These are phyloP conservation scores for Pseudogymnoascus destructans DNA, from an alignment of 2,329 filamentous ascomycete species.

Conservation along the genomic window DNA sequence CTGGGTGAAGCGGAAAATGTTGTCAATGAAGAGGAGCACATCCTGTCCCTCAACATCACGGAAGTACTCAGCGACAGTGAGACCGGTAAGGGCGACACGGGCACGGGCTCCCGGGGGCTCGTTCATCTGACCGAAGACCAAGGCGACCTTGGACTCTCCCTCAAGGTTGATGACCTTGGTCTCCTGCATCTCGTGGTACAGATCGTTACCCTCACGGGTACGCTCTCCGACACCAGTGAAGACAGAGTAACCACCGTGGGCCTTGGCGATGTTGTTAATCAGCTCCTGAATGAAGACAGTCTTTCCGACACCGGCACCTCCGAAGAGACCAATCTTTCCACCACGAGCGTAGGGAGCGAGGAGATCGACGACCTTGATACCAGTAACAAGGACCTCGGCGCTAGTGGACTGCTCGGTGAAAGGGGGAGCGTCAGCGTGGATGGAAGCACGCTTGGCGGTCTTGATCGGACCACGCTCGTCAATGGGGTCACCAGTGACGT, in stretches of 20 bases:
- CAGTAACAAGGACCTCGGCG: conserved; percentile 93
- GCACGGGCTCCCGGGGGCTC: conserved; percentile 99
- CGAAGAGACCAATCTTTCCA: conserved; percentile 99
- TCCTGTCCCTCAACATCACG: conserved; percentile 67
- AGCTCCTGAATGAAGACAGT: conserved; percentile 99
- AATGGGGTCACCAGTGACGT: conserved; percentile 99
- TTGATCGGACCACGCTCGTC: conserved; percentile 99
- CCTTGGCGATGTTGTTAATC: conserved; percentile 99
- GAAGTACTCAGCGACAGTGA: conserved; percentile 75
- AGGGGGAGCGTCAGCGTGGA: conserved; percentile 84
- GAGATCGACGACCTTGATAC: conserved; percentile 99
- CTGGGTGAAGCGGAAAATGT: conserved; percentile 99
- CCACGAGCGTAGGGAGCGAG: conserved; percentile 98
- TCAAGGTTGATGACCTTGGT: conserved; percentile 99
- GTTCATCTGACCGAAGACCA: conserved; percentile 99
- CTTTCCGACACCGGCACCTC: conserved; percentile 99
- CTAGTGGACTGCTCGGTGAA: conserved; percentile 94
- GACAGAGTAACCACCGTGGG: conserved; percentile 99
- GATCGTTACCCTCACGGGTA: conserved; percentile 99
- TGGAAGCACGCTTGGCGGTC: conserved; percentile 72
- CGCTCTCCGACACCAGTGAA: conserved; percentile 99
- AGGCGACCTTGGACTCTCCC: conserved; percentile 96
- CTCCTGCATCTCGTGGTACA: conserved; percentile 99
- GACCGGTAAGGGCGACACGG: conserved; percentile 94
- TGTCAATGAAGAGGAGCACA: conserved; percentile 99